Percentiles rank a stretch among this genome's conserved stretches.
Evolutionary conservation across 1,284 basidiomycete genomes (phyloP).

Genomic region (Phellopilus nigrolimitatus): DNA sequence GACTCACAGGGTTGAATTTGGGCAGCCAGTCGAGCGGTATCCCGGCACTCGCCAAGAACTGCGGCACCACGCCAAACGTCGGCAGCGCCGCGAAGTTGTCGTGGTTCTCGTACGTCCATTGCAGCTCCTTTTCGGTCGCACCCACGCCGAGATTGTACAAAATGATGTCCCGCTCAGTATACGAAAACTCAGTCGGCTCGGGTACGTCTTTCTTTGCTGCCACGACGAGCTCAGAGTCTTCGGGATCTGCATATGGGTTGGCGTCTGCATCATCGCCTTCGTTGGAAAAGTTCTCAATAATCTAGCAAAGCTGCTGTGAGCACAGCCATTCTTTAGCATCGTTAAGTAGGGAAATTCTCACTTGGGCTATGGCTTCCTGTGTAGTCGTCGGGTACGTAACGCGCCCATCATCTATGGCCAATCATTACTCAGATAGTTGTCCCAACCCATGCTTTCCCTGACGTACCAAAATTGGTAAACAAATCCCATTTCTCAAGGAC

Average conservation of each 20-base stretch:
- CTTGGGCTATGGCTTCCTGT: slow-evolving; percentile 70
- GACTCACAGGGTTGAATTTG: slow-evolving; percentile 84
- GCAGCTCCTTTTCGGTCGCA: slow-evolving; percentile 89
- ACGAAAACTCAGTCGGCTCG: slow-evolving; percentile 63
- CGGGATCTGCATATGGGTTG: slow-evolving; percentile 66
- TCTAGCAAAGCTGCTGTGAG: slow-evolving; percentile 30
- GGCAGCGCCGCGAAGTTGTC: slow-evolving; percentile 86
- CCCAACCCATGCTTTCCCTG: neutral
- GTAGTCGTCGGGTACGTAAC: slow-evolving; percentile 74
- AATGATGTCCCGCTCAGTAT: slow-evolving; percentile 88
- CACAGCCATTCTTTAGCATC: neutral
- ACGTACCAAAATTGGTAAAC: slow-evolving; percentile 79
- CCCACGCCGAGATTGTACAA: slow-evolving; percentile 96
- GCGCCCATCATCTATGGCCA: slow-evolving; percentile 59
- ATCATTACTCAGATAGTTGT: slow-evolving; percentile 4
- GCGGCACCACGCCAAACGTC: slow-evolving; percentile 96
- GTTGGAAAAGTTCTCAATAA: slow-evolving; percentile 82
- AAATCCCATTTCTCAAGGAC: slow-evolving; percentile 73
- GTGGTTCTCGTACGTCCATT: slow-evolving; percentile 89
- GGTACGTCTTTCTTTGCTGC: slow-evolving; percentile 70
- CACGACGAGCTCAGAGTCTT: slow-evolving; percentile 81
- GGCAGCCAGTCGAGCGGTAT: slow-evolving; percentile 83
- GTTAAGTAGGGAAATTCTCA: slow-evolving; percentile 25
- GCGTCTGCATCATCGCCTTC: slow-evolving; percentile 36
- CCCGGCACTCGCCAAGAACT: slow-evolving; percentile 67